Percentiles rank a stretch among this genome's conserved stretches.
These are phyloP conservation scores for Candida stauntonica DNA, from an alignment of 805 yeast genomes.

Conservation along the genomic window DNA sequence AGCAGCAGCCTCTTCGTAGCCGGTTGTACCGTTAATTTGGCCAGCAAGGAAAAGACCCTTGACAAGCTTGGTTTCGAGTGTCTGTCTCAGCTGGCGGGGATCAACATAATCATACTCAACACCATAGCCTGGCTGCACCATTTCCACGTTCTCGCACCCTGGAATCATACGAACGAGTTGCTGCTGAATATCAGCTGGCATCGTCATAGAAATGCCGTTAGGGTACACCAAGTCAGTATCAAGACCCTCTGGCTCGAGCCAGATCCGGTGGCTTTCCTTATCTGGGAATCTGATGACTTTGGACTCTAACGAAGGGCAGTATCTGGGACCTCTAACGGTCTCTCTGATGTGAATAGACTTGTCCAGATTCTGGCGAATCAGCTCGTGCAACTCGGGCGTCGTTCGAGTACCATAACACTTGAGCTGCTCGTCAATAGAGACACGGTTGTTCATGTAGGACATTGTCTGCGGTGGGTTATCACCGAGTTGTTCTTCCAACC, in stretches of 20 bases:
- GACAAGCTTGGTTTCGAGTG: slow-evolving; percentile 78
- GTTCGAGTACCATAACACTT: slow-evolving; percentile 78
- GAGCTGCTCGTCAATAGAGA: slow-evolving; percentile 56
- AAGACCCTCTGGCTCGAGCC: slow-evolving; percentile 97
- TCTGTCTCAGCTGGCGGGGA: slow-evolving; percentile 76
- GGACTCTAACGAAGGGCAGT: slow-evolving; percentile 95
- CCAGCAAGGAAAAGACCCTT: slow-evolving; percentile 87
- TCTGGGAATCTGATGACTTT: slow-evolving; percentile 78
- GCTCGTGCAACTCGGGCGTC: slow-evolving; percentile 65
- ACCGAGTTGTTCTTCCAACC: slow-evolving; percentile 68
- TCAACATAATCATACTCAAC: slow-evolving; percentile 96
- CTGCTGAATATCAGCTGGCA: slow-evolving; percentile 91
- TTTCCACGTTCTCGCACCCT: slow-evolving; percentile 83
- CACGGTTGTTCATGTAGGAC: slow-evolving; percentile 74
- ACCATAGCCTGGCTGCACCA: slow-evolving; percentile 97
- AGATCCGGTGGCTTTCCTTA: slow-evolving; percentile 71
- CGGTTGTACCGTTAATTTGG: slow-evolving; percentile 97
- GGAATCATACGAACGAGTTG: slow-evolving; percentile 71
- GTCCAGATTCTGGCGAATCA: slow-evolving; percentile 66
- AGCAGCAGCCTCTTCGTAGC: slow-evolving; percentile 98
- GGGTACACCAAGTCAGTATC: slow-evolving; percentile 89
- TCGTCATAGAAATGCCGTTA: slow-evolving; percentile 91
- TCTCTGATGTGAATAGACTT: slow-evolving; percentile 88
- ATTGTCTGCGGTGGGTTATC: slow-evolving; percentile 86
- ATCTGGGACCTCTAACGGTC: slow-evolving; percentile 93